Conservation (phyloP, 108 stramenopile genomes). For the Craspedostauros australis region DNA sequence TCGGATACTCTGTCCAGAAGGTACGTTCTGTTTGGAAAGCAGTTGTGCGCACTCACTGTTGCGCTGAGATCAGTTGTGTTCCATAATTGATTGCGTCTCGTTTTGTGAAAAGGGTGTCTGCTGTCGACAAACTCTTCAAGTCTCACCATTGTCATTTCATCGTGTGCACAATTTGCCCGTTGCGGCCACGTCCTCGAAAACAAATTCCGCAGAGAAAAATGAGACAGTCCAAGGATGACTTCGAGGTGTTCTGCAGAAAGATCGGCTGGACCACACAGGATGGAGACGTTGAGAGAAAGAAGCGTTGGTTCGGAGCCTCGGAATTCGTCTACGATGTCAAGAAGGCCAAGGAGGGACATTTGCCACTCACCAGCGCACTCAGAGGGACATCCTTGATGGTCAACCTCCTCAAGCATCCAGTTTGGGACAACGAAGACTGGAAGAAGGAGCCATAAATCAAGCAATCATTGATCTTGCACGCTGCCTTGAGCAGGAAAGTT, state of each 20-base stretch:
- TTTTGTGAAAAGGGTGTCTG: background rate
- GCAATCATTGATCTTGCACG: too few relatives aligned
- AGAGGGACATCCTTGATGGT: conserved; percentile 91
- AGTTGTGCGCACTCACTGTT: background rate
- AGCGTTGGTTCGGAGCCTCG: conserved; percentile 94
- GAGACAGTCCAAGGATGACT: conserved; percentile 84
- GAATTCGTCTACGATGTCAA: conserved; percentile 96
- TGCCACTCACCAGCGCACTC: conserved; percentile 93
- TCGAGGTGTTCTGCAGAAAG: conserved; percentile 89
- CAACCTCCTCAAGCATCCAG: conserved; percentile 83
- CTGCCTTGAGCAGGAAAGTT: too few relatives aligned
- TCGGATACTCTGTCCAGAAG: conserved; percentile 94
- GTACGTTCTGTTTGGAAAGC: conserved; percentile 20
- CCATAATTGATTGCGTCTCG: background rate
- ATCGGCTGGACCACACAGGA: conserved; percentile 96
- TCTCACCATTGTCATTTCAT: background rate
- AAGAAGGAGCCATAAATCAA: conserved; percentile 69
- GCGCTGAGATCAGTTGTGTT: background rate
- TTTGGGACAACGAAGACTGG: conserved; percentile 95
- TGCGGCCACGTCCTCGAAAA: too few relatives aligned
- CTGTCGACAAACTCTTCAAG: too few relatives aligned
- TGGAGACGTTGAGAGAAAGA: conserved; percentile 92
- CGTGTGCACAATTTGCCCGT: background rate
- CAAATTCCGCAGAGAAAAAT: conserved; percentile 75
- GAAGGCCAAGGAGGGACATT: conserved; percentile 92